Percentiles rank a stretch among this genome's conserved stretches.
Conservation (phyloP, 805 yeast genomes). For the Candida ponderosae region DNA sequence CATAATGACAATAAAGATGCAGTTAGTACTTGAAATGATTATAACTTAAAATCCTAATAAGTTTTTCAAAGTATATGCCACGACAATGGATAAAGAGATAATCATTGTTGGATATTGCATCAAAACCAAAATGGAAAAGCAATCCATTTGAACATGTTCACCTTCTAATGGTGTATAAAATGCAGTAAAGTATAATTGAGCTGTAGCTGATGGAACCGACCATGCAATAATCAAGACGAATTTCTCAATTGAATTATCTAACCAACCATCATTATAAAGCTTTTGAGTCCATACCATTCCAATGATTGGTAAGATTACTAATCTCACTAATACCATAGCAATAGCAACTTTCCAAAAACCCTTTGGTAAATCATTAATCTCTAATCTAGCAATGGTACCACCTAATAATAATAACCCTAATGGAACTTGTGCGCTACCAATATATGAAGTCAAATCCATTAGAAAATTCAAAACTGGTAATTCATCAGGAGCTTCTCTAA, state of each 20-base stretch:
- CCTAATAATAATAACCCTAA: conserved; percentile 77
- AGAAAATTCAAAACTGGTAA: conserved; percentile 78
- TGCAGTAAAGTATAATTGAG: conserved; percentile 83
- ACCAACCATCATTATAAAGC: conserved; percentile 54
- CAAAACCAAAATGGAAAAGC: conserved; percentile 69
- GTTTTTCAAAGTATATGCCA: conserved; percentile 14
- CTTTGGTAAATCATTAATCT: conserved; percentile 48
- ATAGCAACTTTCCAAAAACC: conserved; percentile 69
- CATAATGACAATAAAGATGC: no score
- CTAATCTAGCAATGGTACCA: conserved; percentile 76
- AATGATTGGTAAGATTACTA: conserved; percentile 70
- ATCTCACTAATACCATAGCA: conserved; percentile 45
- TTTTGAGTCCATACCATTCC: conserved; percentile 67
- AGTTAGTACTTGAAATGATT: no score
- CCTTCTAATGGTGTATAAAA: conserved; percentile 67
- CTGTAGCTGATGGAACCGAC: conserved; percentile 83
- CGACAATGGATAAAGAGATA: conserved; percentile 63
- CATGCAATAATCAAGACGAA: conserved; percentile 69
- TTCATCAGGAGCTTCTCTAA: conserved; percentile 77
- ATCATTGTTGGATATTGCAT: conserved; percentile 65
- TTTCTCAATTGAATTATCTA: conserved; percentile 48
- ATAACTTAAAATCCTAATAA: conserved; percentile 1
- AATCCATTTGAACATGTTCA: conserved; percentile 60
- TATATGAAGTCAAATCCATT: conserved; percentile 72
- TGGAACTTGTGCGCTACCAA: conserved; percentile 87